phyloP scores from a whole-genome alignment of 2,329 filamentous ascomycete species.

The Geosmithia morbida region DNA sequence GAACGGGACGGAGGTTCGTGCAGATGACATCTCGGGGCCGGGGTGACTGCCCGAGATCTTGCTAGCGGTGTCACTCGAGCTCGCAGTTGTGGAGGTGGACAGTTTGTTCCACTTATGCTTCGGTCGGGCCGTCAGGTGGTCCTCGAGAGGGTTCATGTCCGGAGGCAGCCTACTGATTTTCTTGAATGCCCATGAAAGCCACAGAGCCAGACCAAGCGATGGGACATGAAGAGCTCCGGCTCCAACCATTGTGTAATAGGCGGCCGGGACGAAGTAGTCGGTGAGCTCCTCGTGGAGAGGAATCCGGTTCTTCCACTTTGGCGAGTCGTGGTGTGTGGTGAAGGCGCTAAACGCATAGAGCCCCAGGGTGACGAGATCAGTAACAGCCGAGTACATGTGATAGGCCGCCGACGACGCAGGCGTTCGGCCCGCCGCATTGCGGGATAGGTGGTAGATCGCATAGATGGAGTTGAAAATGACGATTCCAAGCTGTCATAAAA shows the following conservation, averaged over 20 bases:
- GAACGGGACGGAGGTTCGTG: constrained; percentile 54
- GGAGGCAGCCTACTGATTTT: constrained; percentile 73
- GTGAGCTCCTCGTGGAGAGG: constrained; percentile 39
- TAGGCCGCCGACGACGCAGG: constrained; percentile 77
- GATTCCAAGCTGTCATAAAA: constrained; percentile 49
- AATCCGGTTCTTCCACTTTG: constrained; percentile 51
- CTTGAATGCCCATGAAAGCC: constrained; percentile 64
- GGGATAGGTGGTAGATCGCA: constrained; percentile 64
- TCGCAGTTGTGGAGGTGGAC: constrained; percentile 32
- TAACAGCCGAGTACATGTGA: constrained; percentile 65
- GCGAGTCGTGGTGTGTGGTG: constrained; percentile 26
- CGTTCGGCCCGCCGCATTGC: constrained; percentile 55
- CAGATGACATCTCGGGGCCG: constrained; percentile 27
- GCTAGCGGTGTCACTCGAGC: constrained; percentile 35
- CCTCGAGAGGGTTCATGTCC: constrained; percentile 89
- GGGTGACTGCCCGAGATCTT: constrained; percentile 35
- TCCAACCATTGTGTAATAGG: constrained; percentile 53
- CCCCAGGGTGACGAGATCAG: constrained; percentile 45
- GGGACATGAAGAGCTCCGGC: constrained; percentile 55
- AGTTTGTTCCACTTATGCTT: constrained; percentile 62
- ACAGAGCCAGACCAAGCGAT: constrained; percentile 57
- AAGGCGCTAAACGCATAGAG: constrained; percentile 42
- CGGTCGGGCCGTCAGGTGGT: constrained; percentile 60
- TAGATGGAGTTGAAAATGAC: constrained; percentile 61
- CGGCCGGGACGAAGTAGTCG: constrained; percentile 46